Evolutionary conservation across 2,329 filamentous ascomycete species (phyloP).

Genomic region (Colletotrichum brevisporum): DNA sequence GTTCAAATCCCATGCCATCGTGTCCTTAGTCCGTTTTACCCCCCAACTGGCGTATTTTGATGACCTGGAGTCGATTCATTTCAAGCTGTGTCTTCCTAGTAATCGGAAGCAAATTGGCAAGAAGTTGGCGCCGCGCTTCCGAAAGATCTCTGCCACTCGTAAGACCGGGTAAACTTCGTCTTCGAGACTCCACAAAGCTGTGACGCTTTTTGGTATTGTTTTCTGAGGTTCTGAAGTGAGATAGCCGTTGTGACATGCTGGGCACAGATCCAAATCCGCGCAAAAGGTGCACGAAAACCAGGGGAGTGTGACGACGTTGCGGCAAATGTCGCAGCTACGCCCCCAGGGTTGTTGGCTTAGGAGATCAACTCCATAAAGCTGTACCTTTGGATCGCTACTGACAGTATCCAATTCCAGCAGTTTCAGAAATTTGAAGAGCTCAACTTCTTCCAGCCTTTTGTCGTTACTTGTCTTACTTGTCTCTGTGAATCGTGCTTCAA

Average conservation of each 20-base stretch:
- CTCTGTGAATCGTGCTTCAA: not conserved
- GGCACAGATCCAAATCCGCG: not conserved
- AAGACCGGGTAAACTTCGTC: not conserved
- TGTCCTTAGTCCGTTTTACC: fast-evolving
- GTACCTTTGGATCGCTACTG: not conserved
- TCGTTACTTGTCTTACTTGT: not conserved
- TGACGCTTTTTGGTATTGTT: not conserved
- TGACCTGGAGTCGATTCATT: not conserved
- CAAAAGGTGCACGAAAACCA: not conserved
- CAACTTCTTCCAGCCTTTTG: not conserved
- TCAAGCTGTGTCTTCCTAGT: not conserved
- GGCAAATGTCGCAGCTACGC: not conserved
- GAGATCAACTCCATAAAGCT: not conserved
- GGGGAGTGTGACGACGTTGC: not conserved
- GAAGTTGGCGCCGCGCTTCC: not conserved
- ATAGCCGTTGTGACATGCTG: not conserved
- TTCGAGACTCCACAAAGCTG: not conserved
- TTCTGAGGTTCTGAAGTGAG: not conserved
- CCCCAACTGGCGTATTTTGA: not conserved
- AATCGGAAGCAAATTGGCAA: not conserved
- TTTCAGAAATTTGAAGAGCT: not conserved
- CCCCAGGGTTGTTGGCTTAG: not conserved
- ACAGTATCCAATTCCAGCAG: not conserved
- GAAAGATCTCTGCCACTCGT: not conserved
- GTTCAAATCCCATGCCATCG: not conserved